A percentile compares a stretch with the other conserved stretches of the same genome.
Conservation (phyloP, 2,329 filamentous ascomycete species). For the Xylariales sp. region DNA sequence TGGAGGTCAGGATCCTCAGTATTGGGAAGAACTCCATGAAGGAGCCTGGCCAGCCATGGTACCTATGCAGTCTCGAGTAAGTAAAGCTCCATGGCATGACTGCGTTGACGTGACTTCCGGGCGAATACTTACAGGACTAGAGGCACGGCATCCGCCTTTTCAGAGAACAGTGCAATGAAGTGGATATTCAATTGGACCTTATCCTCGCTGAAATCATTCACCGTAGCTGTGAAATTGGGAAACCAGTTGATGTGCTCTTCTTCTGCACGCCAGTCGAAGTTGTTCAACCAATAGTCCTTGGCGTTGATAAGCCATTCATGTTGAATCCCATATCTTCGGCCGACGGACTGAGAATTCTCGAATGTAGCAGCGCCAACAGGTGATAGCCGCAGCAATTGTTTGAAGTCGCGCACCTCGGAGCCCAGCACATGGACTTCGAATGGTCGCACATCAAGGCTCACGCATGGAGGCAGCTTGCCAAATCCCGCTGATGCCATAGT, state of each 20-base stretch:
- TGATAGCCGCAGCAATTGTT: slow-evolving; percentile 8
- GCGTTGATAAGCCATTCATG: slow-evolving; percentile 8
- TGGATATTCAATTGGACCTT: slow-evolving; percentile 38
- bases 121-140: slow-evolving; percentile 43
- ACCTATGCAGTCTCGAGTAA: too few relatives aligned
- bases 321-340: slow-evolving; percentile 8
- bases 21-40: slow-evolving; percentile 53
- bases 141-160: slow-evolving; percentile 43
- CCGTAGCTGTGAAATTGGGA: slow-evolving; percentile 38
- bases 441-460: too few relatives aligned
- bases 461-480: too few relatives aligned
- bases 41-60: slow-evolving; percentile 52
- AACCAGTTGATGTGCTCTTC: slow-evolving; percentile 38
- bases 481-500: too few relatives aligned
- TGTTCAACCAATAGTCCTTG: slow-evolving; percentile 6
- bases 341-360: slow-evolving; percentile 1
- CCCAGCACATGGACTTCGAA: background rate
- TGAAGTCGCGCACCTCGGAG: slow-evolving; percentile 6
- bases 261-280: slow-evolving; percentile 36
- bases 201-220: slow-evolving; percentile 31
- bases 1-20: slow-evolving; percentile 37
- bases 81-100: too few relatives aligned
- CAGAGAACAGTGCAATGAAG: slow-evolving; percentile 51
- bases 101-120: too few relatives aligned
- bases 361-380: slow-evolving; percentile 6